Conservation (phyloP, 2,329 filamentous ascomycete genomes). For the Catunica adiposa region DNA sequence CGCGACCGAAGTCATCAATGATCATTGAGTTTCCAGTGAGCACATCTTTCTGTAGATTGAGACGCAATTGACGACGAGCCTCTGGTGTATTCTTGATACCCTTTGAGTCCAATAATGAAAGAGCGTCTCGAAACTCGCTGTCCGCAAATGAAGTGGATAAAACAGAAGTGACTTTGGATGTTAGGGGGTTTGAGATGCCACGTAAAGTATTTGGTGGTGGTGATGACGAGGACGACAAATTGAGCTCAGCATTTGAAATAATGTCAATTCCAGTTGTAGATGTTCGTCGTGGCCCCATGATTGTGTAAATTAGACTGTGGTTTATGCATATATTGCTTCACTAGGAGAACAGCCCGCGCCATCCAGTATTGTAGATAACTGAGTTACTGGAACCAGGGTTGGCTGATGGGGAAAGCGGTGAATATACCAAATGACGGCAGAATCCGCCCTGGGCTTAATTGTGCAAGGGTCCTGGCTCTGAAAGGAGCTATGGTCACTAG, state of each 20-base stretch:
- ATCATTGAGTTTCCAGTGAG: slow-evolving; percentile 85
- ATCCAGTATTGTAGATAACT: too few relatives aligned
- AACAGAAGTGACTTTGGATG: slow-evolving; percentile 67
- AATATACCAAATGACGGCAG: too few relatives aligned
- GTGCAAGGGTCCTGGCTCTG: too few relatives aligned
- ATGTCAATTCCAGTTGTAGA: not conserved
- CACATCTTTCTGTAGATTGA: slow-evolving; percentile 80
- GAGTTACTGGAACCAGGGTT: too few relatives aligned
- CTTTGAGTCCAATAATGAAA: slow-evolving; percentile 60
- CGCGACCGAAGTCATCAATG: slow-evolving; percentile 70
- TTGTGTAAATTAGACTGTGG: not conserved
- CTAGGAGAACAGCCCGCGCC: too few relatives aligned
- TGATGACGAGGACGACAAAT: slow-evolving; percentile 17
- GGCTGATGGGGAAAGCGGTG: too few relatives aligned
- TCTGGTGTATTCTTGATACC: slow-evolving; percentile 58
- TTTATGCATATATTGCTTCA: too few relatives aligned
- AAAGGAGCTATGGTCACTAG: too few relatives aligned
- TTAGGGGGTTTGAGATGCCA: slow-evolving; percentile 38
- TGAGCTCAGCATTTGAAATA: not conserved
- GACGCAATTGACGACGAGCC: slow-evolving; percentile 58
- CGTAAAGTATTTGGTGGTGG: slow-evolving; percentile 21
- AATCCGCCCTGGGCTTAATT: not conserved
- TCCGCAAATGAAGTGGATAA: slow-evolving; percentile 88
- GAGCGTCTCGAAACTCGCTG: slow-evolving; percentile 72
- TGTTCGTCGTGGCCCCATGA: slow-evolving; percentile 5